phyloP scores from a whole-genome alignment of 2,329 filamentous ascomycete species.

The Chaetothyriales sp. region DNA sequence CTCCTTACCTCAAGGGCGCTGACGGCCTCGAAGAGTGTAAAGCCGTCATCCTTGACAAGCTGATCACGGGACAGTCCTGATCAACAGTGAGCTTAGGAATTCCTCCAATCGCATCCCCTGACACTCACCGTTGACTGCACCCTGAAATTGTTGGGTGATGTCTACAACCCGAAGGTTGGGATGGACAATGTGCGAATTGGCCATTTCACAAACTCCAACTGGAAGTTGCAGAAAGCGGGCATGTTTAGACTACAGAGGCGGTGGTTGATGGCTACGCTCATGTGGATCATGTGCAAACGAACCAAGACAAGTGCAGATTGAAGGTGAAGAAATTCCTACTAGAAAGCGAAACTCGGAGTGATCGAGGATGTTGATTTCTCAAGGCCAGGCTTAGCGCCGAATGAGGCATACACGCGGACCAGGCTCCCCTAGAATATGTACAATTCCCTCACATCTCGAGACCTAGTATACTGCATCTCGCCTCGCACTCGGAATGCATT shows the following conservation, averaged over 20 bases:
- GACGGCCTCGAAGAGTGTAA: slow-evolving; percentile 89
- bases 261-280: not conserved
- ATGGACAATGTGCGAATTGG: slow-evolving; percentile 7
- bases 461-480: not conserved
- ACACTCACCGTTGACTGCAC: slow-evolving; percentile 37
- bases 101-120: not conserved
- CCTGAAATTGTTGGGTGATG: slow-evolving; percentile 43
- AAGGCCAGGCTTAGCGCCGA: not conserved
- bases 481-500: not conserved
- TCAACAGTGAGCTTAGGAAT: not conserved
- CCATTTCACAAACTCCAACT: slow-evolving; percentile 3
- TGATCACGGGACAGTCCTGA: slow-evolving; percentile 46
- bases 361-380: not conserved
- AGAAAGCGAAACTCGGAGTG: not conserved
- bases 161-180: slow-evolving; percentile 26
- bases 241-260: not conserved
- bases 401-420: not conserved
- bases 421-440: not conserved
- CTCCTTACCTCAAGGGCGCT: slow-evolving; percentile 49
- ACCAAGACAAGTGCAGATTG: not conserved
- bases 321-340: not conserved
- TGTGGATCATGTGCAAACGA: not conserved
- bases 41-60: slow-evolving; percentile 83
- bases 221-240: not conserved
- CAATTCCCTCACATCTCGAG: not conserved